Percentiles rank a stretch among this genome's conserved stretches.
phyloP scores from a whole-genome alignment of 2,329 filamentous ascomycete species.

The Nemania sp. region DNA sequence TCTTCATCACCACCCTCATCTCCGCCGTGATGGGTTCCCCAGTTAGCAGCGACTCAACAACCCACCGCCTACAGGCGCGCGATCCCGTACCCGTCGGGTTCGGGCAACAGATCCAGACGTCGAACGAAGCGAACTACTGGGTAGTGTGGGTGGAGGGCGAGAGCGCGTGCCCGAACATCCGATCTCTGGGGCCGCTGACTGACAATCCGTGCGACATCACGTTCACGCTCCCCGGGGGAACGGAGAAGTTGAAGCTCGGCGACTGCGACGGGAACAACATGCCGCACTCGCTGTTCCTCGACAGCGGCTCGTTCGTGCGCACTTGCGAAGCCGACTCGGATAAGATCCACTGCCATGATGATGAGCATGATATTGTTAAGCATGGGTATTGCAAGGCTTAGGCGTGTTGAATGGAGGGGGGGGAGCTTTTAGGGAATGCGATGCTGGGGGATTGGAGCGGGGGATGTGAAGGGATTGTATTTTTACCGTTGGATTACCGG shows the following conservation, averaged over 20 bases:
- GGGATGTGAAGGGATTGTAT: too few species aligned
- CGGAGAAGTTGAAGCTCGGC: constrained; percentile 15
- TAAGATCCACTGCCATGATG: constrained; percentile 27
- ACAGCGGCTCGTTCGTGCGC: constrained; percentile 11
- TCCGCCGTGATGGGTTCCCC: constrained; percentile 1
- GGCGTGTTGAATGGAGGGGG: too few species aligned
- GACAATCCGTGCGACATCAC: constrained; percentile 19
- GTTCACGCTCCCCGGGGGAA: constrained; percentile 18
- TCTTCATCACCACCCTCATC: constrained; percentile 5
- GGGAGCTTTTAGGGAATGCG: too few species aligned
- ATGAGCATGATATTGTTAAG: constrained; percentile 38
- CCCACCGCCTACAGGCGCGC: not conserved
- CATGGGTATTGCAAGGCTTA: constrained; percentile 12
- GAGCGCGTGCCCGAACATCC: constrained; percentile 20
- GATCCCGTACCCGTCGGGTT: constrained; percentile 3
- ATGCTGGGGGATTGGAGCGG: too few species aligned
- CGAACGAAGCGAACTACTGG: constrained; percentile 25
- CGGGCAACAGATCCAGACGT: constrained; percentile 14
- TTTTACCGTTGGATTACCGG: too few species aligned
- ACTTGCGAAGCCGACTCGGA: constrained; percentile 13
- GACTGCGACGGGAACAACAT: constrained; percentile 22
- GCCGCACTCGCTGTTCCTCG: constrained; percentile 9
- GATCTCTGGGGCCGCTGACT: constrained; percentile 8
- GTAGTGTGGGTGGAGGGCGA: constrained; percentile 29
- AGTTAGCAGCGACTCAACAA: not conserved